These are phyloP conservation scores for Pholiota adiposa DNA, from an alignment of 1,284 basidiomycete genomes.

Conservation along the genomic window DNA sequence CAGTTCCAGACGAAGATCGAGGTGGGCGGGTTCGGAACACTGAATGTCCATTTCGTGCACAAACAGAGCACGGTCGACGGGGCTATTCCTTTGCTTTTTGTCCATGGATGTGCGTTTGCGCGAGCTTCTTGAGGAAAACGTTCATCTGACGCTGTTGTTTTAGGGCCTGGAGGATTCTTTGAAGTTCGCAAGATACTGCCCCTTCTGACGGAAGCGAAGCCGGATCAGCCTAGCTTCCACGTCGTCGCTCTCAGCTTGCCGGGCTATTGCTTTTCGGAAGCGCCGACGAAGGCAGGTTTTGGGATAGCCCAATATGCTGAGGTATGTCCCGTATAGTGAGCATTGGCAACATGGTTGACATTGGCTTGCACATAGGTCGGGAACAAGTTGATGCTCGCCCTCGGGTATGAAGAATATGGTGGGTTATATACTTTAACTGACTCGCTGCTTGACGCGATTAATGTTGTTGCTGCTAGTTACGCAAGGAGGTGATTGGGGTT, in stretches of 20 bases:
- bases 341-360: too few species aligned
- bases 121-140: not conserved
- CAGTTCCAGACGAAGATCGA: constrained; percentile 52
- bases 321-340: constrained; percentile 25
- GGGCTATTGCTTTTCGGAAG: constrained; percentile 59
- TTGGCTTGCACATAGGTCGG: too few species aligned
- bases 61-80: constrained; percentile 41
- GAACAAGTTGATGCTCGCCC: constrained; percentile 54
- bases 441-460: not conserved
- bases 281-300: constrained; percentile 37
- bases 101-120: constrained; percentile 52
- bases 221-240: constrained; percentile 59
- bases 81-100: constrained; percentile 55
- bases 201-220: constrained; percentile 42
- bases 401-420: constrained; percentile 61
- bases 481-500: constrained; percentile 61
- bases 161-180: constrained; percentile 66
- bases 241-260: constrained; percentile 59
- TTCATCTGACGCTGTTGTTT: not conserved
- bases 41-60: constrained; percentile 57
- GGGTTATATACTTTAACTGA: constrained; percentile 7
- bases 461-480: constrained; percentile 38
- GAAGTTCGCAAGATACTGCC: constrained; percentile 62
- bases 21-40: constrained; percentile 44
- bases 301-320: constrained; percentile 42